These are phyloP conservation scores for Mycena vitilis DNA, from an alignment of 768 basidiomycete species.

Conservation along the genomic window DNA sequence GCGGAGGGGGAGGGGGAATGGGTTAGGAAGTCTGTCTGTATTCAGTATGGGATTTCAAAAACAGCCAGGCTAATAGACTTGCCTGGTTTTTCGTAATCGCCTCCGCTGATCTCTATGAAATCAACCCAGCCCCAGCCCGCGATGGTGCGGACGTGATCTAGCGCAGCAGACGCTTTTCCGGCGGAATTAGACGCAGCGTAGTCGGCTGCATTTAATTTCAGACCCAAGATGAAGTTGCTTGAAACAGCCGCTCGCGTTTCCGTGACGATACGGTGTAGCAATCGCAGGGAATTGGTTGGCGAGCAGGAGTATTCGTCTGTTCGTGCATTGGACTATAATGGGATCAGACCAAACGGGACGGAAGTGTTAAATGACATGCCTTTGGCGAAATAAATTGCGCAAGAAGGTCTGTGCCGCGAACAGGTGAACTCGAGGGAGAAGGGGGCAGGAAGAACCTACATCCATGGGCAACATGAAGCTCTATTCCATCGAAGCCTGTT, in stretches of 20 bases:
- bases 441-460: constrained; percentile 61
- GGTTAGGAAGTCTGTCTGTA: constrained; percentile 57
- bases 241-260: constrained; percentile 68
- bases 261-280: constrained; percentile 67
- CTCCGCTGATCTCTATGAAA: constrained; percentile 90
- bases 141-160: constrained; percentile 71
- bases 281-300: constrained; percentile 58
- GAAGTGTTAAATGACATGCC: not conserved
- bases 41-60: no score
- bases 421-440: not conserved
- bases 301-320: constrained; percentile 68
- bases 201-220: constrained; percentile 87
- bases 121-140: constrained; percentile 76
- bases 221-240: constrained; percentile 72
- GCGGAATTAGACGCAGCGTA: constrained; percentile 56
- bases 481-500: constrained; percentile 87
- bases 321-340: constrained; percentile 57
- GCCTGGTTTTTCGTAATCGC: constrained; percentile 87
- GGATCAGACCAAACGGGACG: not conserved
- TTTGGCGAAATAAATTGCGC: constrained; percentile 78
- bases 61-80: no score
- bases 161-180: constrained; percentile 50
- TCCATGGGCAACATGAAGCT: constrained; percentile 89
- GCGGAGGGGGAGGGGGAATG: constrained; percentile 37
- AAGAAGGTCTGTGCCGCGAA: constrained; percentile 67